Evolutionary conservation across 164 flowering plant genomes (phyloP), one percentile per base, ranked within the genome.

Genomic region (Aristolochia californica): DNA sequence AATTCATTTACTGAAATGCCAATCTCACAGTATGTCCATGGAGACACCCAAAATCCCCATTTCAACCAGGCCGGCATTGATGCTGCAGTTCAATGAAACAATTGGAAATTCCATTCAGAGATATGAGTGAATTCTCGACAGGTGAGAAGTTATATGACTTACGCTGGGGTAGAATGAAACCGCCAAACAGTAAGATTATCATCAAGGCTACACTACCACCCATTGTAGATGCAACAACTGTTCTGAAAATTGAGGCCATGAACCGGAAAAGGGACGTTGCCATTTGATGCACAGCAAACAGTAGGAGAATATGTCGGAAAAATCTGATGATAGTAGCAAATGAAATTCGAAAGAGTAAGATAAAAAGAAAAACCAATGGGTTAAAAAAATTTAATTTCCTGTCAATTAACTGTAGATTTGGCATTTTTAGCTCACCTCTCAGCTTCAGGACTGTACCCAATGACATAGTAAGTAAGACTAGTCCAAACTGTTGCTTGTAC

Each of bases 31-130:
- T 85, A 81, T 25, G 82, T 50, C 67, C 81, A 13, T 12, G 88
- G 88, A 14, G 75, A 79, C 43, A 67, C 45, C 87, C 88, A 85
- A 53, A 78, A 81, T 54, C 70, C 85, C 94, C 94, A 85, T 34
- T 52, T 34, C 70, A 83, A 58, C 94, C 94, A 85, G 53, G 27
- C 25, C 8, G 87, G 87, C 71, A 84, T 70, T 9, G 79, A 76
- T 20, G 77, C 91, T 84, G 84, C 67, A 59, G 43, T 22, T 14
- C 13, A 28, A 27, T 43, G 55, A 18, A 54, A 45, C 21, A 44
- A 17, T 23, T 13, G 45, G 34, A 8, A 25, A 21, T 45, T 34
- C 45, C 15, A 23, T 8, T 27, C 27, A 55, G 13, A 59, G 11
- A 48, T 2, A 5, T 7, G 7, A 28, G 7, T 28, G 30, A 34